Percentiles rank a stretch among this genome's conserved stretches.
Conservation (phyloP, 2,329 filamentous ascomycete genomes). For the Xylariaceae sp. region DNA sequence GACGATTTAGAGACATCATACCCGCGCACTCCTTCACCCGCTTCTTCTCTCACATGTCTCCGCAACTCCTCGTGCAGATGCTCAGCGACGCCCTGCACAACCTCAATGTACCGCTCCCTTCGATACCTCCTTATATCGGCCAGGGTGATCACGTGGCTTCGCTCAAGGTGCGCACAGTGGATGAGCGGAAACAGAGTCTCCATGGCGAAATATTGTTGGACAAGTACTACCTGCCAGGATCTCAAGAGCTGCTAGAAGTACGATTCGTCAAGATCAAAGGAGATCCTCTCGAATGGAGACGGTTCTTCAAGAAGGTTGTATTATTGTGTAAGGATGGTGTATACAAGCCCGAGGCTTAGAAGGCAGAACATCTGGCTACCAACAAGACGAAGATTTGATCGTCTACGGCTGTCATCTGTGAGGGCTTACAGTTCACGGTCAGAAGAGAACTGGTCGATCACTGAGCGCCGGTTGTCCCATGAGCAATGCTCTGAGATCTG, state of each 20-base stretch:
- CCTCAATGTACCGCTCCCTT: slow-evolving; percentile 72
- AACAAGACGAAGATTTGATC: no score
- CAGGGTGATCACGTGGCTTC: slow-evolving; percentile 55
- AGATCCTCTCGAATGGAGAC: slow-evolving; percentile 91
- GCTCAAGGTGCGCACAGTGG: slow-evolving; percentile 71
- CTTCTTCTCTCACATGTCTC: slow-evolving; percentile 81
- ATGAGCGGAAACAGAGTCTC: slow-evolving; percentile 67
- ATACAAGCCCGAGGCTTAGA: slow-evolving; percentile 50
- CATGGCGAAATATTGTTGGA: slow-evolving; percentile 75
- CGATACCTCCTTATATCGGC: slow-evolving; percentile 38
- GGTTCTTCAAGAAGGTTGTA: slow-evolving; percentile 95
- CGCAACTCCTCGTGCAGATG: slow-evolving; percentile 72
- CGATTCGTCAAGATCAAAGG: slow-evolving; percentile 93
- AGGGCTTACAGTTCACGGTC: no score
- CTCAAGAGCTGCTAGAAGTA: slow-evolving; percentile 70
- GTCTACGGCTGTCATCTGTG: no score
- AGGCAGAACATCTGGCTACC: slow-evolving; percentile 7
- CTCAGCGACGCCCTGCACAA: slow-evolving; percentile 78
- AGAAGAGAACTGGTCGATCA: no score
- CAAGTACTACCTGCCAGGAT: slow-evolving; percentile 53
- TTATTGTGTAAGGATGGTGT: slow-evolving; percentile 83
- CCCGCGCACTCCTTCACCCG: slow-evolving; percentile 82
- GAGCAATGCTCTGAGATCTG: no score
- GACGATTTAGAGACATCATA: slow-evolving; percentile 84
- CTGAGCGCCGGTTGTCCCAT: no score